These are phyloP conservation scores for Mollisiaceae sp. DNA, from an alignment of 2,329 filamentous ascomycete species.

Conservation along the genomic window DNA sequence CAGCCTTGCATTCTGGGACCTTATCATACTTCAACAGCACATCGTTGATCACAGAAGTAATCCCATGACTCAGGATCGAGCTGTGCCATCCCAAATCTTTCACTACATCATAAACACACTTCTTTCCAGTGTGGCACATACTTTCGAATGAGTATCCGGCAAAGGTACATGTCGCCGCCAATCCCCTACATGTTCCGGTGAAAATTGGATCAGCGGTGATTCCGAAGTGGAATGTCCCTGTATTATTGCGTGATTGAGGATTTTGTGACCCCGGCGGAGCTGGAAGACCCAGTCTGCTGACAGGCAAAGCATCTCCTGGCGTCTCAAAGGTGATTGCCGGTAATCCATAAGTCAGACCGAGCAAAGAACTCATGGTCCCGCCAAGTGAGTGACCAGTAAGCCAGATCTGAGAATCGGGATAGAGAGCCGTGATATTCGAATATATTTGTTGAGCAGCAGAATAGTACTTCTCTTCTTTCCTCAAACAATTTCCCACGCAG, in stretches of 20 bases:
- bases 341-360: conserved; percentile 86
- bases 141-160: conserved; percentile 91
- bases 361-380: conserved; percentile 81
- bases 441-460: conserved; percentile 86
- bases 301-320: conserved; percentile 84
- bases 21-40: conserved; percentile 81
- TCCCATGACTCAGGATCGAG: conserved; percentile 86
- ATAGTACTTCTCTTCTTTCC: conserved; percentile 86
- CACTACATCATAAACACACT: conserved; percentile 91
- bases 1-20: conserved; percentile 74
- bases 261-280: conserved; percentile 71
- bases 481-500: conserved; percentile 75
- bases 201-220: conserved; percentile 94
- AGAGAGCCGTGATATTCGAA: conserved; percentile 85
- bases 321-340: conserved; percentile 90
- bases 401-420: conserved; percentile 84
- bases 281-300: conserved; percentile 81
- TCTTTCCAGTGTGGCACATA: conserved; percentile 80
- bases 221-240: conserved; percentile 85
- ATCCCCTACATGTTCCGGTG: conserved; percentile 88
- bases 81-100: conserved; percentile 89
- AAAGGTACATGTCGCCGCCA: conserved; percentile 81
- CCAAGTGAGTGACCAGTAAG: conserved; percentile 89
- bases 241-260: conserved; percentile 67
- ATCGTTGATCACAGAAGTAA: conserved; percentile 81